These are phyloP conservation scores for Linnemannia schmuckeri DNA, from an alignment of 192 early-diverging fungal genomes.

Conservation along the genomic window DNA sequence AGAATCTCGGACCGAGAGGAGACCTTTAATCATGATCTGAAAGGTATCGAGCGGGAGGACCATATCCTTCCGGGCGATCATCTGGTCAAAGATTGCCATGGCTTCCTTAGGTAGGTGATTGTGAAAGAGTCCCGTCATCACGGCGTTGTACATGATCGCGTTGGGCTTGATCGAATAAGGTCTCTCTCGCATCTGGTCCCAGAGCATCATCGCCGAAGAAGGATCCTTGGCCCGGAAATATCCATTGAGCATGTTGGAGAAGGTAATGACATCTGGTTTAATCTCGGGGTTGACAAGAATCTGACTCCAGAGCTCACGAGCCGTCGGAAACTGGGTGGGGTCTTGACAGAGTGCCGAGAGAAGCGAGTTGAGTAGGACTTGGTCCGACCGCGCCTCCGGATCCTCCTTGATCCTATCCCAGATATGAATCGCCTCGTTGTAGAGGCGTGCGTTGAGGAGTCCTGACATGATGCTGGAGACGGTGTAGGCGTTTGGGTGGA, in stretches of 20 bases:
- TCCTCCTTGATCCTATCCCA: conserved; percentile 11
- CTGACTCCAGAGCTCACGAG: conserved; percentile 21
- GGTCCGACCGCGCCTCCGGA: background rate
- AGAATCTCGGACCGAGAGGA: conserved; percentile 33
- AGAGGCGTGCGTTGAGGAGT: conserved; percentile 22
- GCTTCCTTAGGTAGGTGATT: conserved; percentile 30
- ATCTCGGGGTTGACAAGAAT: conserved; percentile 10
- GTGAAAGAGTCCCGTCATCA: conserved; percentile 32
- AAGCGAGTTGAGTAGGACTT: conserved; percentile 21
- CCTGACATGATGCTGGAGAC: conserved; percentile 32
- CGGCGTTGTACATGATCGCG: conserved; percentile 15
- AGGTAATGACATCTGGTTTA: conserved; percentile 34
- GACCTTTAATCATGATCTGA: conserved; percentile 40
- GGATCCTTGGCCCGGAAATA: conserved; percentile 34
- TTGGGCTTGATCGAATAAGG: conserved; percentile 30
- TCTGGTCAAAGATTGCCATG: conserved; percentile 15
- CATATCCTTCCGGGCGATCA: background rate
- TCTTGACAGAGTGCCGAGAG: conserved; percentile 27
- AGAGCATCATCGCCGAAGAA: conserved; percentile 18
- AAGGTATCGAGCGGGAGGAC: conserved; percentile 23
- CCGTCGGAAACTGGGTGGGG: conserved; percentile 13
- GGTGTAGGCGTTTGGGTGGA: conserved; percentile 13
- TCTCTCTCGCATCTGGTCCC: conserved; percentile 23
- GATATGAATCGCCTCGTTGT: conserved; percentile 13
- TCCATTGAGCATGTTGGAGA: conserved; percentile 34